phyloP scores from a whole-genome alignment of 306 rosid genomes.

The apple (Malus domestica) region DNA sequence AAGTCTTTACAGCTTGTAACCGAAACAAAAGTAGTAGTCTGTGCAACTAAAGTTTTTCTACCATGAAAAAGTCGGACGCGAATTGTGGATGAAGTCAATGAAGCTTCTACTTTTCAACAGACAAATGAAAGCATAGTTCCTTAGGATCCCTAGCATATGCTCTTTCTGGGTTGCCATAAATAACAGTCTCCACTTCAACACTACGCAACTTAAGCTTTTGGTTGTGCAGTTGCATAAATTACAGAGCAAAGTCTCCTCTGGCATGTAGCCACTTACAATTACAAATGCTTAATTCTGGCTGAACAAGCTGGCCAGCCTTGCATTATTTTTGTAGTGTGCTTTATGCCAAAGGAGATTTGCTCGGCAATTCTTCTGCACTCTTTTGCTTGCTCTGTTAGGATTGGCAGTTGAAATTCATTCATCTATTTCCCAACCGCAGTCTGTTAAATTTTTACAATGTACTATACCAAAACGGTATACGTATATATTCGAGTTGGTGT shows the following conservation, averaged over 20 bases:
- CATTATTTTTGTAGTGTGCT: conserved; percentile 15
- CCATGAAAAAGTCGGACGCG: background rate
- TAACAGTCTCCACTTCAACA: background rate
- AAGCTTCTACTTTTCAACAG: conserved; percentile 4
- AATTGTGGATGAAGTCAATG: background rate
- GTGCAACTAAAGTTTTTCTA: background rate
- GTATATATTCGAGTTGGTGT: background rate
- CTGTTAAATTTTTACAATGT: no score
- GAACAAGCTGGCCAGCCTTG: background rate
- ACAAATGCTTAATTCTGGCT: background rate
- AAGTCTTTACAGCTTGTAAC: background rate
- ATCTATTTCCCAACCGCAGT: no score
- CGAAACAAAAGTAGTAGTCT: no score
- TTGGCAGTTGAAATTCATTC: background rate
- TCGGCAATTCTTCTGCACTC: conserved; percentile 45
- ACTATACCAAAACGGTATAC: background rate
- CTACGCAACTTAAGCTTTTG: background rate
- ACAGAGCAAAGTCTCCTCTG: conserved; percentile 59
- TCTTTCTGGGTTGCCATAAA: background rate
- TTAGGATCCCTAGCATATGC: conserved; percentile 7
- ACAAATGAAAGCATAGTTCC: background rate
- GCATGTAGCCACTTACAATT: conserved; percentile 38
- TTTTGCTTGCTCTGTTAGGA: background rate
- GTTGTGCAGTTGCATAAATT: conserved; percentile 41
- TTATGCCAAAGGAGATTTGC: conserved; percentile 71